Evolutionary conservation across 1,139 yeast genomes (phyloP), one percentile per base, ranked within the genome.

Genomic region (Yamadazyma aaseri): DNA sequence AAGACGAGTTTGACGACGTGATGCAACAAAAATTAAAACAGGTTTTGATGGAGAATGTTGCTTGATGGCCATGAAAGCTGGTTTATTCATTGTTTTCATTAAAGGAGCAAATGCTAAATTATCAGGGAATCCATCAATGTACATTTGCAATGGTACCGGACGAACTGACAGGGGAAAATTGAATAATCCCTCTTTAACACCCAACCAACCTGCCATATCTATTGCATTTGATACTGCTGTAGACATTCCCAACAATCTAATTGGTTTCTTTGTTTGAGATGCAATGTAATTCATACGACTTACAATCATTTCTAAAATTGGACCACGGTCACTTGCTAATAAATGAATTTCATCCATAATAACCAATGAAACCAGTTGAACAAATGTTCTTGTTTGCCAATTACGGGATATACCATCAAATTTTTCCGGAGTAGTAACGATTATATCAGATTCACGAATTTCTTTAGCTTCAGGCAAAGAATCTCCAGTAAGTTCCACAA

Each of bases 331-430:
- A 65, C 96, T 86, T 2, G 98, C 98, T 47, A 94, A 75, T 44
- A 94, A 68, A 68, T 94, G 99, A 44, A 94, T 89, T 64, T 94
- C 98, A 67, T 94, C 99, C 97, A 94, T 90, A 25, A 94, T 87
- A 17, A 94, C 90, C 41, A 94, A 67, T 0, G 97, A 86, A 1
- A 94, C 84, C 41, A 86, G 80, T 53, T 89, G 96, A 17, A 92
- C 97, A 65, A 90, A 92, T 49, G 79, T 81, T 58, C 97, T 77
- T 0, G 96, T 84, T 55, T 89, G 95, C 98, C 98, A 94, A 53
- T 86, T 89, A 75, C 98, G 92, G 17, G 96, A 86, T 38, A 94
- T 89, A 77, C 98, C 98, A 65, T 94, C 98, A 56, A 92, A 94
- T 59, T 94, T 94, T 63, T 94, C 98, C 0, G 99, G 98, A 0